Conservation (phyloP, 345 rosid species). For the Leavenworthia alabamica region DNA sequence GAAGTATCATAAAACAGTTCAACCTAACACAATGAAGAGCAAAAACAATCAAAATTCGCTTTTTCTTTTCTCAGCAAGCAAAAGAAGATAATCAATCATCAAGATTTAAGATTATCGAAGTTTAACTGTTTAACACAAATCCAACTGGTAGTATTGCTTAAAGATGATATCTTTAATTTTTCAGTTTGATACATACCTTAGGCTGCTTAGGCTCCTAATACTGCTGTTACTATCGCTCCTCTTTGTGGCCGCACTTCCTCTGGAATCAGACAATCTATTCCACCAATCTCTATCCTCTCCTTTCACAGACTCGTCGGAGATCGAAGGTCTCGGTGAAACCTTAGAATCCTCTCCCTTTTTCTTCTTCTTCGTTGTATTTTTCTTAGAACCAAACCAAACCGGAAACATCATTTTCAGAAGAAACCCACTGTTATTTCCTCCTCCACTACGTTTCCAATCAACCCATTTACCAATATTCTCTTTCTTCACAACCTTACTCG, state of each 20-base stretch:
- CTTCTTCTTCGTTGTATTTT: slow-evolving; percentile 17
- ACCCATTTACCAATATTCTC: slow-evolving; percentile 23
- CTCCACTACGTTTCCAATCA: slow-evolving; percentile 35
- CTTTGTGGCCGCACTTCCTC: slow-evolving; percentile 32
- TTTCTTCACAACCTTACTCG: slow-evolving; percentile 12
- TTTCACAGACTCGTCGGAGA: slow-evolving; percentile 35
- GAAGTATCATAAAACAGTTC: not conserved
- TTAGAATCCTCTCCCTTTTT: slow-evolving; percentile 19
- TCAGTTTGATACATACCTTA: slow-evolving; percentile 33
- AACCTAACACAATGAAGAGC: not conserved
- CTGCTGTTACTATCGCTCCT: slow-evolving; percentile 44
- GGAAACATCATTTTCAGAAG: slow-evolving; percentile 71
- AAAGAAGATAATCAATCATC: not conserved
- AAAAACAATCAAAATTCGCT: not conserved
- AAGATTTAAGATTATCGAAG: not conserved
- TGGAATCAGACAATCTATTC: slow-evolving; percentile 34
- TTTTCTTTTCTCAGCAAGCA: not conserved
- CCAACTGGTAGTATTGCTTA: not conserved
- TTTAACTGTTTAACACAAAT: not conserved
- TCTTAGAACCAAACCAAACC: slow-evolving; percentile 40
- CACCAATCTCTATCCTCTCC: slow-evolving; percentile 59
- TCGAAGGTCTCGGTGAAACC: slow-evolving; percentile 46
- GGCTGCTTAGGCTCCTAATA: slow-evolving; percentile 19
- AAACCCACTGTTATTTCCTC: slow-evolving; percentile 46
- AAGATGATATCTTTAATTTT: not conserved